Percentiles rank a stretch among this genome's conserved stretches.
These are phyloP conservation scores for Suillus sp. DNA, from an alignment of 768 basidiomycete species.

Conservation along the genomic window DNA sequence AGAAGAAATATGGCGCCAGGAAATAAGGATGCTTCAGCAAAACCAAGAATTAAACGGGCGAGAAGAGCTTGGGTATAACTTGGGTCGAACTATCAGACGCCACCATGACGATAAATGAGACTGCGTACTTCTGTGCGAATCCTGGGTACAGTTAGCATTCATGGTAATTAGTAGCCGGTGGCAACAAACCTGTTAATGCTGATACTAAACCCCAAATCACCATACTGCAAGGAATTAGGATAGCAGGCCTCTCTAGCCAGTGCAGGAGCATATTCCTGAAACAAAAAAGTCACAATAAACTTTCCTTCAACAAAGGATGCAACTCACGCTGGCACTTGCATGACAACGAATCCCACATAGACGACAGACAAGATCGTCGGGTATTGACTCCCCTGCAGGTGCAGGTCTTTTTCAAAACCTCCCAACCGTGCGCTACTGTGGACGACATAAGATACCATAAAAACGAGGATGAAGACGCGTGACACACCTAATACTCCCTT, in stretches of 20 bases:
- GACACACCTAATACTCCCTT: slow-evolving; percentile 61
- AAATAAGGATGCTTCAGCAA: slow-evolving; percentile 34
- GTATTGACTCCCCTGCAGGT: slow-evolving; percentile 58
- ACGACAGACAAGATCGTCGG: slow-evolving; percentile 64
- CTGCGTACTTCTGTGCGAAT: slow-evolving; percentile 9
- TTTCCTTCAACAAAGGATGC: neutral
- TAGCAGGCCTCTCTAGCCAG: slow-evolving; percentile 30
- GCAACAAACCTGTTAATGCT: slow-evolving; percentile 35
- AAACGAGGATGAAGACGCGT: neutral
- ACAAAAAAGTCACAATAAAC: neutral
- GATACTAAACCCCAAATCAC: slow-evolving; percentile 41
- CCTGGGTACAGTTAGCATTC: neutral
- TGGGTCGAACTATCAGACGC: neutral
- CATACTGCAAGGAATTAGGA: slow-evolving; percentile 28
- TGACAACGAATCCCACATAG: slow-evolving; percentile 67
- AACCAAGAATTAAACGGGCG: slow-evolving; percentile 47
- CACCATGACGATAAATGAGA: neutral
- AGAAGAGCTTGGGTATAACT: slow-evolving; percentile 28
- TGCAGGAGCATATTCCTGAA: slow-evolving; percentile 35
- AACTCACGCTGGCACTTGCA: slow-evolving; percentile 71
- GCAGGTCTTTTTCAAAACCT: slow-evolving; percentile 65
- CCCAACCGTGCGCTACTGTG: slow-evolving; percentile 63
- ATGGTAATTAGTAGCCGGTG: neutral
- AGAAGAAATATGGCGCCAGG: slow-evolving; percentile 34
- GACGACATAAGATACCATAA: neutral